Conservation (phyloP, 2,329 filamentous ascomycete species). For the Aureobasidium melanogenum region DNA sequence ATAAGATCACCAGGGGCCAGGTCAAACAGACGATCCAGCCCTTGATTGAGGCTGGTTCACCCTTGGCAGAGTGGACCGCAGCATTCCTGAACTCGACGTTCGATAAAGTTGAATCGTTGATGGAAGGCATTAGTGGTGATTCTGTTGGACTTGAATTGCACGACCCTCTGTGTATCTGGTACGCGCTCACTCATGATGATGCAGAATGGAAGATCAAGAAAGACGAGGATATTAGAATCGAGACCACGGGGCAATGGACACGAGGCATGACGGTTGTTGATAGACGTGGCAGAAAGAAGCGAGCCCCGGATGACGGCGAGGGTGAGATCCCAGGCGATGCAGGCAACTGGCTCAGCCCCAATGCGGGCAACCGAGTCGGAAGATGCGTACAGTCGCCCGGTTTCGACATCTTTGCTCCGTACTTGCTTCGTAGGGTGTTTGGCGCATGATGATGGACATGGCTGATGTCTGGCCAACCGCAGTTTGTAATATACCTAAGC, state of each 20-base stretch:
- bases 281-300: conserved; percentile 52
- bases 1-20: conserved; percentile 32
- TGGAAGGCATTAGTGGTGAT: conserved; percentile 26
- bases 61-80: conserved; percentile 36
- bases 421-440: conserved; percentile 22
- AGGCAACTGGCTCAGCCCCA: conserved; percentile 61
- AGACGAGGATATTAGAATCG: conserved; percentile 76
- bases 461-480: background rate
- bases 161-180: conserved; percentile 35
- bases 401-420: conserved; percentile 37
- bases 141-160: conserved; percentile 36
- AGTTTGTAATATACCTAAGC: background rate
- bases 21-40: conserved; percentile 27
- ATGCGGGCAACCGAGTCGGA: conserved; percentile 70
- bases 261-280: conserved; percentile 85
- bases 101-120: conserved; percentile 34
- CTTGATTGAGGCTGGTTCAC: conserved; percentile 26
- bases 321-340: conserved; percentile 60
- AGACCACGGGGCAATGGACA: conserved; percentile 91
- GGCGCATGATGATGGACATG: conserved; percentile 6
- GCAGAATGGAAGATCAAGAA: conserved; percentile 29
- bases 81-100: conserved; percentile 40
- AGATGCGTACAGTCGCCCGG: conserved; percentile 64
- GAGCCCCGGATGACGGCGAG: conserved; percentile 36
- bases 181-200: conserved; percentile 17